Percentiles rank a stretch among this genome's conserved stretches.
These are phyloP conservation scores for Penicillium taxi DNA, from an alignment of 495 filamentous ascomycete genomes.

Conservation along the genomic window DNA sequence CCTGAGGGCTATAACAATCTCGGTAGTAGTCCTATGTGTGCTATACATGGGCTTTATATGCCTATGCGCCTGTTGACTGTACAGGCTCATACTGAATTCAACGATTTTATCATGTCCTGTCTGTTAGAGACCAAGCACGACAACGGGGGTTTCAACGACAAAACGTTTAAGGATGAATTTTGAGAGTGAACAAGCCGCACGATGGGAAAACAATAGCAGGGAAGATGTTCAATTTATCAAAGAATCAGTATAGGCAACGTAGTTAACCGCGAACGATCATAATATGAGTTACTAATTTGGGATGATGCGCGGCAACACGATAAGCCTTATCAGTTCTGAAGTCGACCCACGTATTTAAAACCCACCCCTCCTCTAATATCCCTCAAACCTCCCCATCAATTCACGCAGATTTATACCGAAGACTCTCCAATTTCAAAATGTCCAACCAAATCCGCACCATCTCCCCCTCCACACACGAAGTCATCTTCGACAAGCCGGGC, in stretches of 20 bases:
- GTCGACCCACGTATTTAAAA: neutral
- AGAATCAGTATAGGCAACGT: constrained; percentile 34
- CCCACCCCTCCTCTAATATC: neutral
- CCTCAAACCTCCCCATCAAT: constrained; percentile 44
- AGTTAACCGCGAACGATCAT: no score
- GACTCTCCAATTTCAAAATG: constrained; percentile 73
- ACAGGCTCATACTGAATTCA: constrained; percentile 89
- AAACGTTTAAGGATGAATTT: constrained; percentile 53
- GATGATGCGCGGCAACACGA: neutral
- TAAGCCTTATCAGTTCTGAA: no score
- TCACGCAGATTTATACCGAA: constrained; percentile 79
- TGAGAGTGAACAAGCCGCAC: constrained; percentile 52
- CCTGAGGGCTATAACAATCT: constrained; percentile 57
- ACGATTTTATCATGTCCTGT: constrained; percentile 57
- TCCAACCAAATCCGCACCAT: constrained; percentile 81
- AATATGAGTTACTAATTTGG: no score
- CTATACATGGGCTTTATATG: constrained; percentile 68
- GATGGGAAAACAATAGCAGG: constrained; percentile 50
- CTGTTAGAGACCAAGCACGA: constrained; percentile 53
- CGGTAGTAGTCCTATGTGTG: constrained; percentile 54
- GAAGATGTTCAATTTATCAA: constrained; percentile 61
- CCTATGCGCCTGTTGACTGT: constrained; percentile 57
- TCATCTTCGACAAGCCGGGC: constrained; percentile 73
- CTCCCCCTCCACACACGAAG: constrained; percentile 75
- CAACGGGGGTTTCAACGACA: constrained; percentile 56